These are phyloP conservation scores for Leishmania guyanensis DNA, from an alignment of 208 protist species.

Conservation along the genomic window DNA sequence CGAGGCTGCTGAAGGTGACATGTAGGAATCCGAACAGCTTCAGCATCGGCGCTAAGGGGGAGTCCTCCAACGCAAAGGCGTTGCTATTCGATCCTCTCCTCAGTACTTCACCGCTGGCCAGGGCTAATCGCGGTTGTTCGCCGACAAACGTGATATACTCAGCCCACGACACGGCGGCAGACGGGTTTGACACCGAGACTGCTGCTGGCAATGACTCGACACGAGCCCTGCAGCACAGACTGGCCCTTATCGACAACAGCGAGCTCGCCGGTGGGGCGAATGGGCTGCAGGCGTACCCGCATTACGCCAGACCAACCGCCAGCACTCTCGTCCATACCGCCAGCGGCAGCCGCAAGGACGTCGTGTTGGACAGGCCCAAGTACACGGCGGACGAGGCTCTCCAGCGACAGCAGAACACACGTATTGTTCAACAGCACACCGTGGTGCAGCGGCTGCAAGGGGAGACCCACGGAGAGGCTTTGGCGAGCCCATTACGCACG, in stretches of 20 bases:
- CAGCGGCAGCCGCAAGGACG: slow-evolving; percentile 39
- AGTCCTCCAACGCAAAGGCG: not conserved
- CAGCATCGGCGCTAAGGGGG: not conserved
- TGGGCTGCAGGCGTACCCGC: slow-evolving; percentile 34
- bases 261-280: slow-evolving; percentile 52
- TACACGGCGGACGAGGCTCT: slow-evolving; percentile 51
- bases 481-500: not conserved
- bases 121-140: not conserved
- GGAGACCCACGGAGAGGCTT: not conserved
- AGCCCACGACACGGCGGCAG: not conserved
- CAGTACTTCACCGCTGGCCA: not conserved
- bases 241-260: slow-evolving; percentile 58
- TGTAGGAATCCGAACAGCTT: not conserved
- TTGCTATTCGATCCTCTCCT: not conserved
- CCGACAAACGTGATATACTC: not conserved
- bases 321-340: slow-evolving; percentile 57
- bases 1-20: slow-evolving; percentile 16
- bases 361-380: slow-evolving; percentile 45
- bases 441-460: slow-evolving; percentile 39
- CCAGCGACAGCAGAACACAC: slow-evolving; percentile 43
- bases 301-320: slow-evolving; percentile 68
- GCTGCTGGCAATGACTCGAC: not conserved
- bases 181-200: not conserved
- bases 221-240: slow-evolving; percentile 29
- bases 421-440: slow-evolving; percentile 62